Evolutionary conservation across 495 filamentous ascomycete species (phyloP).

Genomic region (Aspergillus taichungensis): DNA sequence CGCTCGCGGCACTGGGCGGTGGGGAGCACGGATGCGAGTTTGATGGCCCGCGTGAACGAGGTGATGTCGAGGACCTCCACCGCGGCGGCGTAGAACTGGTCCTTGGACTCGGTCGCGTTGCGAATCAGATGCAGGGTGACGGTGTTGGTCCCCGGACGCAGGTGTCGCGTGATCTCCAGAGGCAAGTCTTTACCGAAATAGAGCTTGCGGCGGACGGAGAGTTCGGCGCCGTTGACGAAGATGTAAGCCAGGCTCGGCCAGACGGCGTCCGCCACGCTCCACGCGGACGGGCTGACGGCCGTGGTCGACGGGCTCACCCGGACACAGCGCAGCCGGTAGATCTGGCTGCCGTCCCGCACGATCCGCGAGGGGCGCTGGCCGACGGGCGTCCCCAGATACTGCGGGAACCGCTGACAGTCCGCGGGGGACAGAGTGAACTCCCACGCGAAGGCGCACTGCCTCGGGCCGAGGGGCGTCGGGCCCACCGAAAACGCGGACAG

Average conservation of each 20-base stretch:
- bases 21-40: slow-evolving; percentile 20
- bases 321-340: slow-evolving; percentile 39
- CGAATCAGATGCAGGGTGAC: slow-evolving; percentile 47
- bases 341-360: slow-evolving; percentile 21
- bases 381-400: not conserved
- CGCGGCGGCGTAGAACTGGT: slow-evolving; percentile 42
- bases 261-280: slow-evolving; percentile 50
- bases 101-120: slow-evolving; percentile 22
- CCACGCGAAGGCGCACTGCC: slow-evolving; percentile 19
- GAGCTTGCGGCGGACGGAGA: slow-evolving; percentile 52
- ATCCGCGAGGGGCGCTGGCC: slow-evolving; percentile 9
- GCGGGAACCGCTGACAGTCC: slow-evolving; percentile 14
- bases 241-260: slow-evolving; percentile 72
- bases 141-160: slow-evolving; percentile 47
- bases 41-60: slow-evolving; percentile 41
- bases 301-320: slow-evolving; percentile 12
- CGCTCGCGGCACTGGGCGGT: slow-evolving; percentile 22
- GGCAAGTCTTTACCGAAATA: slow-evolving; percentile 70
- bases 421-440: slow-evolving; percentile 15
- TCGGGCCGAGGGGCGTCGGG: slow-evolving; percentile 25
- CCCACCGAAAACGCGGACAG: slow-evolving; percentile 31
- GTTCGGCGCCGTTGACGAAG: slow-evolving; percentile 50
- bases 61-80: slow-evolving; percentile 54
- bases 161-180: slow-evolving; percentile 54
- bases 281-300: slow-evolving; percentile 32